These are phyloP conservation scores for Mycena latifolia DNA, from an alignment of 768 basidiomycete genomes.

Conservation along the genomic window DNA sequence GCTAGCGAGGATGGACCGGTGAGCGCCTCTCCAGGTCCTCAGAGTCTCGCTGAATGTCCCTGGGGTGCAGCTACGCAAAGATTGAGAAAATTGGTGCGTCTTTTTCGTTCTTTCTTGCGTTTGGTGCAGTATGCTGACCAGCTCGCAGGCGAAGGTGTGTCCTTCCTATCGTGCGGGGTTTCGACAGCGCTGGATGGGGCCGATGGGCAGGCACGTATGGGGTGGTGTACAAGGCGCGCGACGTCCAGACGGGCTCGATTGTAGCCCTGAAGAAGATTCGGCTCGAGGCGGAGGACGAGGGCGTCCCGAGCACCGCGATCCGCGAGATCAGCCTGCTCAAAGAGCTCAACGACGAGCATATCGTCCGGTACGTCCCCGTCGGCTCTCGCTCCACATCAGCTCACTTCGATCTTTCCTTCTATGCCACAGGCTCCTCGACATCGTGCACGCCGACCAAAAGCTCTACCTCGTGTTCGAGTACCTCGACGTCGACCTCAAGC, in stretches of 20 bases:
- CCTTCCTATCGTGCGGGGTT: too few relatives aligned
- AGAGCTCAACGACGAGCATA: slow-evolving; percentile 96
- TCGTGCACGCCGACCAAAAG: slow-evolving; percentile 97
- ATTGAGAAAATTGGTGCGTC: slow-evolving; percentile 97
- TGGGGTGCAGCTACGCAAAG: slow-evolving; percentile 83
- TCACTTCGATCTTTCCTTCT: slow-evolving; percentile 13
- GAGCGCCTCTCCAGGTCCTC: neutral
- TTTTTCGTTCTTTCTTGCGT: slow-evolving; percentile 33
- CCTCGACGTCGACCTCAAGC: slow-evolving; percentile 95
- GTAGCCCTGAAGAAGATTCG: slow-evolving; percentile 99
- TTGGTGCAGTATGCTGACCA: slow-evolving; percentile 6
- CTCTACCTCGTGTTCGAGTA: slow-evolving; percentile 99
- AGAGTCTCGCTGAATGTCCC: slow-evolving; percentile 19
- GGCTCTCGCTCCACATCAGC: neutral
- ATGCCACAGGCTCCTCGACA: slow-evolving; percentile 84
- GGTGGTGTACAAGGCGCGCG: slow-evolving; percentile 97
- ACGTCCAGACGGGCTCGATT: slow-evolving; percentile 79
- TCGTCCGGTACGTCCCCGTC: slow-evolving; percentile 78
- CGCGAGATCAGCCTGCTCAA: slow-evolving; percentile 97
- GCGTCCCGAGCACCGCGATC: slow-evolving; percentile 97
- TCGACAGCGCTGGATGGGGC: neutral
- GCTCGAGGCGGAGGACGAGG: slow-evolving; percentile 98
- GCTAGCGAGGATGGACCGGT: slow-evolving; percentile 29
- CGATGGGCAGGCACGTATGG: slow-evolving; percentile 88
- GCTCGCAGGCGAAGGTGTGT: slow-evolving; percentile 56